Percentiles rank a stretch among this genome's conserved stretches.
Conservation (phyloP, 2,329 filamentous ascomycete genomes). For the Alternaria metachromatica region DNA sequence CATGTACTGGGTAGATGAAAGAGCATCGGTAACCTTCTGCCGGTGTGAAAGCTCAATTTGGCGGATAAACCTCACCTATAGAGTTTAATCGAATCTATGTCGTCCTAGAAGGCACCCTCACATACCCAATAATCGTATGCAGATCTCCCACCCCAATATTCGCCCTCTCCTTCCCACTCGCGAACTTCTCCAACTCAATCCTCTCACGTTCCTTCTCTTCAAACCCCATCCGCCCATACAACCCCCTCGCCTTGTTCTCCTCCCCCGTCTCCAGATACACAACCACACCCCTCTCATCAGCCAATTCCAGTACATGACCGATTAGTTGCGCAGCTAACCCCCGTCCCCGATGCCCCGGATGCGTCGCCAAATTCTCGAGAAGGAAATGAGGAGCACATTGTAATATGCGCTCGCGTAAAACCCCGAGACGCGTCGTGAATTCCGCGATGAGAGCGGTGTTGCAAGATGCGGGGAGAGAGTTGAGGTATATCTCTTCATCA, state of each 20-base stretch:
- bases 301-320: conserved; percentile 15
- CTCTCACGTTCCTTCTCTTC: conserved; percentile 24
- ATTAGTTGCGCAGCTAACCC: conserved; percentile 33
- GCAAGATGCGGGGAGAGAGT: conserved; percentile 25
- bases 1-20: not conserved
- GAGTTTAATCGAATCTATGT: not conserved
- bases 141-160: not conserved
- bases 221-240: conserved; percentile 38
- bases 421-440: conserved; percentile 20
- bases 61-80: not conserved
- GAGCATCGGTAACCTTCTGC: not conserved
- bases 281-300: conserved; percentile 22
- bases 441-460: conserved; percentile 38
- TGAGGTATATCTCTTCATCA: conserved; percentile 30
- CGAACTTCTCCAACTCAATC: conserved; percentile 17
- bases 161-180: not conserved
- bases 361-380: conserved; percentile 38
- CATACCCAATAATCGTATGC: not conserved
- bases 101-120: not conserved
- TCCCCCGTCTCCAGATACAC: conserved; percentile 38
- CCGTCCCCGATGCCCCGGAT: conserved; percentile 30
- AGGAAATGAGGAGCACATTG: conserved; percentile 22
- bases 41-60: not conserved
- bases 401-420: conserved; percentile 20
- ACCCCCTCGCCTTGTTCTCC: conserved; percentile 29